Conservation (phyloP, 2,329 filamentous ascomycete genomes). For the Penicillium sp. region DNA sequence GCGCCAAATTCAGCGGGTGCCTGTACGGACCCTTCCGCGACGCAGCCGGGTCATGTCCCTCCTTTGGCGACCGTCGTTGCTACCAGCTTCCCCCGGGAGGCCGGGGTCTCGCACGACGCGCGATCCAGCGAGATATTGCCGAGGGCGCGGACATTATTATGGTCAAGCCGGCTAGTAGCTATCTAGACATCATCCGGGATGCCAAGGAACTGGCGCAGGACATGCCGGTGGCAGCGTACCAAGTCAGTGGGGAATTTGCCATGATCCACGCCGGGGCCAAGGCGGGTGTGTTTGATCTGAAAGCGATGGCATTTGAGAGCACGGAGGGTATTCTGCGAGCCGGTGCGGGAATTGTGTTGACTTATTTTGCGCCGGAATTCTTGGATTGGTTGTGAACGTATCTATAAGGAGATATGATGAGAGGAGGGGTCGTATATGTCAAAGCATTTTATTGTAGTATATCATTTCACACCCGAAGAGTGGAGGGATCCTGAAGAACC, state of each 20-base stretch:
- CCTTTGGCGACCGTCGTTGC: constrained; percentile 92
- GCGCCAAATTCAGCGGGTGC: constrained; percentile 95
- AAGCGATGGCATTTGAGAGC: constrained; percentile 91
- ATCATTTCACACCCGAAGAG: neutral
- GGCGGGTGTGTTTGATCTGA: constrained; percentile 93
- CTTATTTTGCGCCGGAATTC: constrained; percentile 87
- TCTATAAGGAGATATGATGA: neutral
- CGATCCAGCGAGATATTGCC: constrained; percentile 83
- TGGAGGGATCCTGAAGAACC: neutral
- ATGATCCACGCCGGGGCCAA: constrained; percentile 98
- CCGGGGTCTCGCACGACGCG: constrained; percentile 84
- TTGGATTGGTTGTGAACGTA: constrained; percentile 58
- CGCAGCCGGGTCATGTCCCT: constrained; percentile 85
- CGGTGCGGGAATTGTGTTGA: constrained; percentile 89
- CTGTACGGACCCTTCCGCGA: constrained; percentile 97
- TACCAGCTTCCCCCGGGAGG: constrained; percentile 95
- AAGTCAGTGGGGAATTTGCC: constrained; percentile 94
- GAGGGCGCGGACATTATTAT: constrained; percentile 98
- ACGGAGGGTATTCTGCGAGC: constrained; percentile 92
- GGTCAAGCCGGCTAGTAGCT: constrained; percentile 96
- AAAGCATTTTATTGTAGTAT: neutral
- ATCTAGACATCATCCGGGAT: constrained; percentile 96
- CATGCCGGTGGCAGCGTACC: constrained; percentile 91
- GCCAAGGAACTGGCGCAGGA: constrained; percentile 93
- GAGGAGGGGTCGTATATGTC: neutral